phyloP scores from a whole-genome alignment of 805 yeast species.

The Danielia reshetovae region DNA sequence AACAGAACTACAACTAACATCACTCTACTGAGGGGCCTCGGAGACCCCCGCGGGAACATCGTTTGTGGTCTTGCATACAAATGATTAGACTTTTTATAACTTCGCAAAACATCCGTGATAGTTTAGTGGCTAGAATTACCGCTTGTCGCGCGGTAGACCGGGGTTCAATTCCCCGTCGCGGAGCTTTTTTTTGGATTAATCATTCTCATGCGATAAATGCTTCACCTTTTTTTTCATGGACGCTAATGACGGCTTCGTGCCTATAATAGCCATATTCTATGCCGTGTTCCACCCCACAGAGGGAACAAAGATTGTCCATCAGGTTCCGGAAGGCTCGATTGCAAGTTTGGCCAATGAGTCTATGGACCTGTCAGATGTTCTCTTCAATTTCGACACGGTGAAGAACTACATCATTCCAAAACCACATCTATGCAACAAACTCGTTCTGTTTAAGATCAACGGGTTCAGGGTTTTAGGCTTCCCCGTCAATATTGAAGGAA shows the following conservation, averaged over 20 bases:
- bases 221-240: conserved; percentile 20
- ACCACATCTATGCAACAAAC: conserved; percentile 79
- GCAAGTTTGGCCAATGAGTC: conserved; percentile 7
- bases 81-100: not conserved
- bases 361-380: conserved; percentile 10
- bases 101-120: conserved; percentile 13
- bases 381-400: conserved; percentile 78
- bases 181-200: conserved; percentile 11
- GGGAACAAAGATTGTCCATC: conserved; percentile 88
- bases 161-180: conserved; percentile 24
- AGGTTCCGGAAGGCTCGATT: conserved; percentile 78
- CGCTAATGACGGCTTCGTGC: conserved; percentile 64
- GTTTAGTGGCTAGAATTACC: conserved; percentile 22
- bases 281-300: conserved; percentile 93
- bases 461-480: conserved; percentile 75
- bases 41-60: too few species aligned
- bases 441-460: conserved; percentile 69
- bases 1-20: too few species aligned
- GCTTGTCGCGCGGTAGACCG: conserved; percentile 23
- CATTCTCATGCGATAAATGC: not conserved
- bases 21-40: too few species aligned
- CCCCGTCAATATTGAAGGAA: conserved; percentile 77
- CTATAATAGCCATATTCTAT: conserved; percentile 85
- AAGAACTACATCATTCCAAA: conserved; percentile 93
- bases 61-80: too few species aligned